phyloP scores from a whole-genome alignment of 352 stramenopile species.

The Phytophthora fragariae region DNA sequence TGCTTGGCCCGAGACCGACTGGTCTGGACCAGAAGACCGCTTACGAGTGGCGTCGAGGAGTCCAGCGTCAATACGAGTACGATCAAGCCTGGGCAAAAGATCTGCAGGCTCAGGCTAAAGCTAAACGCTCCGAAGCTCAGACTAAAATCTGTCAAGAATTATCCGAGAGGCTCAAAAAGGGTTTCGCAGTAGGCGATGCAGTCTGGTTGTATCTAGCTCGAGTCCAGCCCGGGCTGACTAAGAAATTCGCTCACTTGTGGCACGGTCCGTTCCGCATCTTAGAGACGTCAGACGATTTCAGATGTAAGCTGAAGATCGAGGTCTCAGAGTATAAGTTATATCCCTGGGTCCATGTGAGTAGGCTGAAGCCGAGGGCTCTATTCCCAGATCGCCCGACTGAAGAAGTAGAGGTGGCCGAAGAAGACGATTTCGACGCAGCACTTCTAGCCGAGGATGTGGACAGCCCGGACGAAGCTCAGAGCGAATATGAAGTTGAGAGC shows the following conservation, averaged over 20 bases:
- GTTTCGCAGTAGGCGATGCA: not conserved
- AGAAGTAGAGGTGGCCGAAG: not conserved
- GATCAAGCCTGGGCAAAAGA: not conserved
- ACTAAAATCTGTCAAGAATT: not conserved
- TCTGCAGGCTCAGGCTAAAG: not conserved
- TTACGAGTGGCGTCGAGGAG: not conserved
- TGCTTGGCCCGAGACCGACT: not conserved
- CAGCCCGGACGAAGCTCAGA: no score
- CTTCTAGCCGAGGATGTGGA: no score
- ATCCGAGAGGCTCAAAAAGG: not conserved
- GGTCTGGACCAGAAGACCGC: not conserved
- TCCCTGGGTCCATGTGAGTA: no score
- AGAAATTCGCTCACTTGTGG: not conserved
- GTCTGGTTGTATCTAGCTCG: not conserved
- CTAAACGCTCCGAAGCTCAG: not conserved
- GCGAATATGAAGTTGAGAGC: no score
- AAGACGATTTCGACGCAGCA: not conserved
- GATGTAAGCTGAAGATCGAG: not conserved
- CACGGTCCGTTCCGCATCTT: not conserved
- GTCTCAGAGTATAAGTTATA: no score
- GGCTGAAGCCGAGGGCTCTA: slow-evolving; percentile 1
- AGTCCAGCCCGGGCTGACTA: not conserved
- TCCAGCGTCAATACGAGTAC: not conserved
- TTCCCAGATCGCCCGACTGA: not conserved
- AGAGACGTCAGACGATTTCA: not conserved